Evolutionary conservation across 2,329 filamentous ascomycete species (phyloP), one percentile per base, ranked within the genome.

Genomic region (Penicillium olsonii): DNA sequence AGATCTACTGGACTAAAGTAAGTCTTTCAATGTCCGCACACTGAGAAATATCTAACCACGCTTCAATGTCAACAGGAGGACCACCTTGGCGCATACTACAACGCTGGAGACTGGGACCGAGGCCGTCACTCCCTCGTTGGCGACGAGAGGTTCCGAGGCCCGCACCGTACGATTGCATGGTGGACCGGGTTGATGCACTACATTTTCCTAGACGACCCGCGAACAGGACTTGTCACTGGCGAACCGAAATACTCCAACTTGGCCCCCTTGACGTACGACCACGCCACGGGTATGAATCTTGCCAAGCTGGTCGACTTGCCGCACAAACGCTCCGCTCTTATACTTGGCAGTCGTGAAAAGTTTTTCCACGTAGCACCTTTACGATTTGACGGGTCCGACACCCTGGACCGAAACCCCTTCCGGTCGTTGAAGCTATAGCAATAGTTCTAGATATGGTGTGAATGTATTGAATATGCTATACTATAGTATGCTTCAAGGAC

Each of bases 1-100:
- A 92, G 68, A 77, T 90, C 2, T 91, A 90, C 68, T 91, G 87
- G 87, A 85, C 83, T 20, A 84, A 83, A 75, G 79, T 80, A 70
- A 52, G 68, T 56, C 33, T 8, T 27, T 27, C 9, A 11, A 27
- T 11, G 9, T 9, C 2, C 7, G 9, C 12, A 1, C 2, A 11
- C 15, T 8, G 14, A 17, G 11, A 5, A 10, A 7, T 42, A 29
- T 29, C 29, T 42, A 11, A 48, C 6, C 17, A 8, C 2, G 29
- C 11, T 14, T n/a, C 11, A 12, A 15, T n/a, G n/a, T 31, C 29
- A 14, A 31, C 5, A 48, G 45, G 45, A 48, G 18, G 45, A 48
- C n/a, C 45, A 48, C 20, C 38, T 48, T 17, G 45, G 45, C 26
- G 45, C 45, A 29, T 48, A 48, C 22, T 48, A 48, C 31, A 22